Base-by-base conservation (phyloP, 805 yeast species). In the Starmerella vitae region DNA sequence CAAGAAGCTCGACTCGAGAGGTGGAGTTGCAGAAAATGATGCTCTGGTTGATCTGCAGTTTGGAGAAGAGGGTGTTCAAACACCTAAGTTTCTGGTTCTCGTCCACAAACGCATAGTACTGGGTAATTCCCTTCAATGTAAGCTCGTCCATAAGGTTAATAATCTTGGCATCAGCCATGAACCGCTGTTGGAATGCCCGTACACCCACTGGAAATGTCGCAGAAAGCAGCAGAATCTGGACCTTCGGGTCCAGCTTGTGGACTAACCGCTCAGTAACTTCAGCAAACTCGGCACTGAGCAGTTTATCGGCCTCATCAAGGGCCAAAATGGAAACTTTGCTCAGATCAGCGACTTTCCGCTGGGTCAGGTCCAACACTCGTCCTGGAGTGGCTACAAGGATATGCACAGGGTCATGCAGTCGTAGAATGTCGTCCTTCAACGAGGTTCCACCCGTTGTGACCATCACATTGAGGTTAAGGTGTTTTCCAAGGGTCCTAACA, bases 261-360 rank as follows among this genome's bases (percentile, higher is more conserved):
- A 91, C 68, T 46, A 88, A 80, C 59, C 83, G 93, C 59, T 82
- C 93, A 47, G 88, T 82, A 41, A 86, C 77, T 26, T 74, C 72
- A 50, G 80, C 79, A 62, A 91, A 91, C 56, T 91, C 98, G 51
- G 83, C 75, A 28, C 91, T 75, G 44, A 91, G 71, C 80, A 91
- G 82, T 62, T 91, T 91, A 63, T 91, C 98, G 42, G 98, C 98
- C 68, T 91, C 98, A 62, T 91, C 98, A 96, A 91, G 85, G 38
- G 93, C 77, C 59, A 91, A 85, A 59, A 83, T 68, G 33, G 80
- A 77, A 63, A 94, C 83, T 46, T 78, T 80, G 39, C 82, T 75
- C 44, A 91, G 71, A 57, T 88, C 93, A 10, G 94, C 94, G 39
- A 88, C 68, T 38, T 72, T 69, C 66, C 94, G 78, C 24, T 85